Evolutionary conservation across 73 alveolate species (phyloP).

Genomic region (Paramecium primaurelia): DNA sequence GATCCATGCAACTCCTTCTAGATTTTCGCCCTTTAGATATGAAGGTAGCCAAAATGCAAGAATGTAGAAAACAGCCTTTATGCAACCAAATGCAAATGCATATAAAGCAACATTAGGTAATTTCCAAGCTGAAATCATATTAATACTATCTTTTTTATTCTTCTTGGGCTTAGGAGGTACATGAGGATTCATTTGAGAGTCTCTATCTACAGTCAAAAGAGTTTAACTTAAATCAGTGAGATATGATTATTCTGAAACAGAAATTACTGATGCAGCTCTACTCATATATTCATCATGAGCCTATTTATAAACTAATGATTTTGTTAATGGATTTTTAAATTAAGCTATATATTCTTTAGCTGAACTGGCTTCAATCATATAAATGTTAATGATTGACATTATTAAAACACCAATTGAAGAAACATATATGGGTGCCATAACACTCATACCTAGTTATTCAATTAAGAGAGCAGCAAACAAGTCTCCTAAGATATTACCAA

Average conservation of each 20-base stretch:
- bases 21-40: not conserved
- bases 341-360: not conserved
- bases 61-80: slow-evolving; percentile 24
- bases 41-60: slow-evolving; percentile 45
- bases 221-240: not conserved
- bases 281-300: slow-evolving; percentile 11
- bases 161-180: not conserved
- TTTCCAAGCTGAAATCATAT: slow-evolving; percentile 45
- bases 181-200: not conserved
- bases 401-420: not conserved
- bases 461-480: not conserved
- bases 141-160: not conserved
- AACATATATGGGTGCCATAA: not conserved
- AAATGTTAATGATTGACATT: not conserved
- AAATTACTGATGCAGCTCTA: not conserved
- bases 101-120: slow-evolving; percentile 40
- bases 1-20: not conserved
- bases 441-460: not conserved
- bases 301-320: not conserved
- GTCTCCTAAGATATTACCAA: slow-evolving; percentile 22
- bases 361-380: not conserved
- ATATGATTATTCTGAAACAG: not conserved
- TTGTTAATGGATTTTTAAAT: slow-evolving; percentile 1
- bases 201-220: not conserved
- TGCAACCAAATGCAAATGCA: slow-evolving; percentile 44